Evolutionary conservation across 2,329 filamentous ascomycete genomes (phyloP).

Genomic region (Westerdykella aurantiaca): DNA sequence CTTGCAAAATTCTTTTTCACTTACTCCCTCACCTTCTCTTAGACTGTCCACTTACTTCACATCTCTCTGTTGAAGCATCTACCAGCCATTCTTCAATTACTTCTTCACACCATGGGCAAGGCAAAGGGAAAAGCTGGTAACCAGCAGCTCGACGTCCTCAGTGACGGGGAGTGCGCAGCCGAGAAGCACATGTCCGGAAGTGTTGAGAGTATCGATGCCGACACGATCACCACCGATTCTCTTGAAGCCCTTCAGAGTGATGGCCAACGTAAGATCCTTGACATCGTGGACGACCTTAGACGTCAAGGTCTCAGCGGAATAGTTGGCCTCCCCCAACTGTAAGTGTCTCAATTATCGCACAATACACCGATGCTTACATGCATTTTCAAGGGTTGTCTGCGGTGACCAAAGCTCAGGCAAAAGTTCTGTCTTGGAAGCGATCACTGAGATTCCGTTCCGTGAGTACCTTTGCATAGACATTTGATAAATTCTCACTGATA

Average conservation of each 20-base stretch:
- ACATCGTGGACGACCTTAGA: conserved; percentile 50
- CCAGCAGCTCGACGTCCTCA: too few relatives aligned
- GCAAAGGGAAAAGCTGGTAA: too few relatives aligned
- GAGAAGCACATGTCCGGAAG: too few relatives aligned
- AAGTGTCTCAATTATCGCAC: background rate
- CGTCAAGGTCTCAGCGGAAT: conserved; percentile 40
- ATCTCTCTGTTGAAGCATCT: too few relatives aligned
- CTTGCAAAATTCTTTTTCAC: too few relatives aligned
- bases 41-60: too few relatives aligned
- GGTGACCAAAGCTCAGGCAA: conserved; percentile 23
- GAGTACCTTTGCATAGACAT: background rate
- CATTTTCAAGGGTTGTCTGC: conserved; percentile 11
- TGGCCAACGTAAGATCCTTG: conserved; percentile 45
- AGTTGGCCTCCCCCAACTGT: conserved; percentile 26
- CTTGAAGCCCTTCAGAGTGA: conserved; percentile 43
- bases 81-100: too few relatives aligned
- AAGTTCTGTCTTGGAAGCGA: conserved; percentile 24
- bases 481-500: background rate
- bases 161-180: too few relatives aligned
- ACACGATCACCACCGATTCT: conserved; percentile 24
- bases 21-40: too few relatives aligned
- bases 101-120: too few relatives aligned
- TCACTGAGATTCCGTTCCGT: conserved; percentile 42
- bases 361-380: background rate
- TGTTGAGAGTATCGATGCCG: too few relatives aligned